Conservation (phyloP, 1,284 basidiomycete species). For the Chondrostereum purpureum region DNA sequence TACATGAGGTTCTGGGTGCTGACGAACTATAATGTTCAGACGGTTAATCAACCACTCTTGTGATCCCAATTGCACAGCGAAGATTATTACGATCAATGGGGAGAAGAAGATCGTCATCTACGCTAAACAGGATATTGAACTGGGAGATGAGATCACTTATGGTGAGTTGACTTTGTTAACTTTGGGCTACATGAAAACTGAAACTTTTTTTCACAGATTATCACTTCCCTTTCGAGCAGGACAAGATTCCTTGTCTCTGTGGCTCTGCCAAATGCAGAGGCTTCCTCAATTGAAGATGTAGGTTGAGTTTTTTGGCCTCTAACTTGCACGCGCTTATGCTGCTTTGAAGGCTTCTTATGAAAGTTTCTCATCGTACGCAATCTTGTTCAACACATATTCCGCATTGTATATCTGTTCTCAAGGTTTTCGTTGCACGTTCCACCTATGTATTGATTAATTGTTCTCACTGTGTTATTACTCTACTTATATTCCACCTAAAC, state of each 20-base stretch:
- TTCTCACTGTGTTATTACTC: neutral
- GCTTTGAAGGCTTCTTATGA: neutral
- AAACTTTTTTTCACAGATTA: constrained; percentile 55
- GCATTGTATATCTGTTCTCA: neutral
- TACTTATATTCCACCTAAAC: neutral
- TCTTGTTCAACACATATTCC: neutral
- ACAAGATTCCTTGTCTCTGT: constrained; percentile 87
- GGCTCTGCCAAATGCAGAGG: constrained; percentile 84
- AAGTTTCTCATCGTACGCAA: neutral
- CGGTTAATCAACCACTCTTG: constrained; percentile 96
- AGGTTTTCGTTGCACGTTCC: neutral
- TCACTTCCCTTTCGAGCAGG: constrained; percentile 89
- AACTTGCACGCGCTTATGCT: no score
- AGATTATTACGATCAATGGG: constrained; percentile 97
- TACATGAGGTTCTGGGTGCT: no score
- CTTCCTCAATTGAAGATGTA: constrained; percentile 66
- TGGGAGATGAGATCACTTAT: constrained; percentile 93
- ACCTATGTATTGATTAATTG: constrained; percentile 3
- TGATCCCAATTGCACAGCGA: constrained; percentile 95
- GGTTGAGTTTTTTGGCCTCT: no score
- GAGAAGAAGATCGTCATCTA: constrained; percentile 99
- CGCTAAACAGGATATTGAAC: constrained; percentile 89
- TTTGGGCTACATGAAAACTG: constrained; percentile 6
- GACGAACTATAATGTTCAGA: no score
- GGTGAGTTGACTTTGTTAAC: no score